Evolutionary conservation across 1,139 yeast genomes (phyloP), one percentile per base, ranked within the genome.

Genomic region (Pichia sp.): DNA sequence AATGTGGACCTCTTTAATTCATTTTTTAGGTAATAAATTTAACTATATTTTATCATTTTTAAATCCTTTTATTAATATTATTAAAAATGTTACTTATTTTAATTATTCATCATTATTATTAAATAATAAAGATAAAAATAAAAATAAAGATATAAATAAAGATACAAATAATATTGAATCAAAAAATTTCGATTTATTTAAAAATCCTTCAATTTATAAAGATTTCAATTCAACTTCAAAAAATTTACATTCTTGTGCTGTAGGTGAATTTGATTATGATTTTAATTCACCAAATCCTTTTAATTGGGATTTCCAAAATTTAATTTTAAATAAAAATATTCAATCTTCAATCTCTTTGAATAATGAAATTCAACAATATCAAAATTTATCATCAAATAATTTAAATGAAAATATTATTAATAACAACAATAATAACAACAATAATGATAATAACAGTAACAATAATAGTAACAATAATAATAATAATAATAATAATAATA

Each of bases 201-300:
- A 39, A 4, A 12, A 31, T 16, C 30, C 38, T 5, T 35, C 47
- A 11, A 23, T 6, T 7, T 44, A 42, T 26, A 20, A 36, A 7
- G 24, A 23, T 25, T 35, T 46, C 9, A 30, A 9, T 5, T 36
- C 51, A 23, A 40, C 32, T 22, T 24, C 39, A 10, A 26, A n/a
- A 25, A 22, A 26, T n/a, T 25, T 48, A 6, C 42, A 42, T 40
- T 42, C 55, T 12, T 62, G 65, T 53, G 65, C 64, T 10, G 63
- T 62, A 26, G 59, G 56, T 37, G 62, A 60, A 29, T 59, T 50
- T 35, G 62, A 61, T 36, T 58, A 56, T 35, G 58, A 58, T 40
- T 60, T 56, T 39, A 46, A 51, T 3, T 46, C 50, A 29, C 41
- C 56, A 9, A 59, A 56, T 35, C 63, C 63, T 1, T 47, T 58